Percentiles rank a stretch among this genome's conserved stretches.
These are phyloP conservation scores for Leccinum barrowsii DNA, from an alignment of 768 basidiomycete species.

Conservation along the genomic window DNA sequence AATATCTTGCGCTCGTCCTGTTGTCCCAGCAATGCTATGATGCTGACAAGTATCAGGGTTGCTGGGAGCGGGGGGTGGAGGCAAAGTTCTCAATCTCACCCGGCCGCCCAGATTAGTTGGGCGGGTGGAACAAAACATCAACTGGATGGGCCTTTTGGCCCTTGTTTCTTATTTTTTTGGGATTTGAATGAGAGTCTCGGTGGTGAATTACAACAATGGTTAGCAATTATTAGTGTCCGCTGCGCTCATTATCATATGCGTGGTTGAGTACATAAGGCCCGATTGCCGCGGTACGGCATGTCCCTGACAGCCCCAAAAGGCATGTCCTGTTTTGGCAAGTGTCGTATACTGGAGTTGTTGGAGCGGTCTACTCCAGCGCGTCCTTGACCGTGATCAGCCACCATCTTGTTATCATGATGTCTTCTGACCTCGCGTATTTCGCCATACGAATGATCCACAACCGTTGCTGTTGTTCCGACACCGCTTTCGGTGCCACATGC, in stretches of 20 bases:
- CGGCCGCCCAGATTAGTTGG: neutral
- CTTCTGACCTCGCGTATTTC: slow-evolving; percentile 11
- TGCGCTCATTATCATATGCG: neutral
- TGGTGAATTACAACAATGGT: neutral
- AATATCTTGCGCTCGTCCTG: slow-evolving; percentile 1
- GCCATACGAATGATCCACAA: slow-evolving; percentile 19
- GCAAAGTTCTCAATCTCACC: neutral
- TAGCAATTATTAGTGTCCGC: slow-evolving; percentile 8
- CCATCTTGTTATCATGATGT: slow-evolving; percentile 4
- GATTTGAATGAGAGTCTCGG: neutral
- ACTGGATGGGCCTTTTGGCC: neutral
- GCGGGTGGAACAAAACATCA: neutral
- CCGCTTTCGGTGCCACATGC: slow-evolving; percentile 32
- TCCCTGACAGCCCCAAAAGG: slow-evolving; percentile 25
- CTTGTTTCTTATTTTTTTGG: neutral
- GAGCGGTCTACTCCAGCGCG: neutral
- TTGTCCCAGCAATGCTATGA: neutral
- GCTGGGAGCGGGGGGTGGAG: slow-evolving; percentile 2
- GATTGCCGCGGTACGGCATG: slow-evolving; percentile 30
- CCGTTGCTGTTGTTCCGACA: slow-evolving; percentile 26
- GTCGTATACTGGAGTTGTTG: slow-evolving; percentile 10
- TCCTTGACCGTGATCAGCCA: slow-evolving; percentile 14
- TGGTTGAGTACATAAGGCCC: slow-evolving; percentile 26
- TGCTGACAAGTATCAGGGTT: neutral
- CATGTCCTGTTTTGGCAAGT: slow-evolving; percentile 18